These are phyloP conservation scores for Ceriops decandra DNA, from an alignment of 345 rosid genomes.

Conservation along the genomic window DNA sequence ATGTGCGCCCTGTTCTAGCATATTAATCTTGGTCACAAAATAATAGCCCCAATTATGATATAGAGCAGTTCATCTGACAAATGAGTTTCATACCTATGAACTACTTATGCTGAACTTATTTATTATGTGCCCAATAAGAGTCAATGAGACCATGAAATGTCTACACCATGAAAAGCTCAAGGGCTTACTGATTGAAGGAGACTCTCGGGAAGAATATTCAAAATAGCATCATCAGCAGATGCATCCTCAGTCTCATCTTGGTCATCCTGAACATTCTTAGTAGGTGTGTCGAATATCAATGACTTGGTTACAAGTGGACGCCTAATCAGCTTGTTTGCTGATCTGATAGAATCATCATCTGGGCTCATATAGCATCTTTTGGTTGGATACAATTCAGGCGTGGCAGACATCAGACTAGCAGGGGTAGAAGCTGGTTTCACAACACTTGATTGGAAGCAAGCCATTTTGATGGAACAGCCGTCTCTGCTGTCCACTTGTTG, in stretches of 20 bases:
- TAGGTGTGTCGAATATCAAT: conserved; percentile 54
- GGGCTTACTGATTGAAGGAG: conserved; percentile 63
- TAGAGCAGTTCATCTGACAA: too few relatives aligned
- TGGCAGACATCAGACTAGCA: conserved; percentile 37
- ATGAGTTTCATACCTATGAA: too few relatives aligned
- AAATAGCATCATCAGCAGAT: conserved; percentile 44
- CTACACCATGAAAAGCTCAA: conserved; percentile 8
- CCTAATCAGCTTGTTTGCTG: conserved; percentile 54
- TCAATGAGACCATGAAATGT: background rate
- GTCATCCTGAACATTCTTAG: conserved; percentile 32
- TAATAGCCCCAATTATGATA: too few relatives aligned
- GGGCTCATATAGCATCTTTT: conserved; percentile 56
- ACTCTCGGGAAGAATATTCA: conserved; percentile 46
- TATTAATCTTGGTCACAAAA: too few relatives aligned
- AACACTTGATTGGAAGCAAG: conserved; percentile 45
- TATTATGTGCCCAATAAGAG: background rate
- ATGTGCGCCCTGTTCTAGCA: too few relatives aligned
- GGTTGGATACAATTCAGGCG: conserved; percentile 34
- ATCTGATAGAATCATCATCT: conserved; percentile 37
- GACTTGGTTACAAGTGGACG: conserved; percentile 54
- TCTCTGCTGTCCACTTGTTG: conserved; percentile 8
- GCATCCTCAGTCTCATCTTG: conserved; percentile 17
- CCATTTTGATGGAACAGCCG: conserved; percentile 26
- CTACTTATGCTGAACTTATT: background rate
- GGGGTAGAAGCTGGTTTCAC: conserved; percentile 62